Percentiles rank a stretch among this genome's conserved stretches.
These are phyloP conservation scores for Chaetomidium leptoderma DNA, from an alignment of 495 filamentous ascomycete species.

Conservation along the genomic window DNA sequence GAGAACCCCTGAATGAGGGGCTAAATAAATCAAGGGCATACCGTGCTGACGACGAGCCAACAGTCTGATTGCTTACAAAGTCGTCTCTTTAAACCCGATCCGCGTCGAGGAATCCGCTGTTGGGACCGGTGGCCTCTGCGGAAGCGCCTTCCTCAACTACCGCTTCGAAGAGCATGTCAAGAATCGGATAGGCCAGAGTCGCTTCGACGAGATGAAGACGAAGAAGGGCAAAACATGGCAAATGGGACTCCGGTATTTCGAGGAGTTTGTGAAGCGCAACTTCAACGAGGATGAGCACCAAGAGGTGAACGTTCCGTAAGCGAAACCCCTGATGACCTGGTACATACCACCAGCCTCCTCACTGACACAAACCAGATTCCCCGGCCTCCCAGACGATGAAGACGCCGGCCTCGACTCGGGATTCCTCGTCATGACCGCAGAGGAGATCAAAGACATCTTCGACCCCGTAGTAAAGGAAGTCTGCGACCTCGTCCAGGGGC, in stretches of 20 bases:
- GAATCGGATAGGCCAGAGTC: conserved; percentile 50
- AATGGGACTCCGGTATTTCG: conserved; percentile 66
- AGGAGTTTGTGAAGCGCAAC: conserved; percentile 66
- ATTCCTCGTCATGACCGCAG: conserved; percentile 58
- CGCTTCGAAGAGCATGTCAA: conserved; percentile 64
- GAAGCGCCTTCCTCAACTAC: conserved; percentile 66
- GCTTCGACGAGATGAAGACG: conserved; percentile 58
- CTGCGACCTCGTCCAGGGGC: conserved; percentile 55
- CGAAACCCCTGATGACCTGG: background rate
- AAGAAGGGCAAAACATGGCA: conserved; percentile 63
- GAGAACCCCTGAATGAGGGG: conserved; percentile 23
- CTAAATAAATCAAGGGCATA: conserved; percentile 21
- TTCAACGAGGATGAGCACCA: conserved; percentile 70
- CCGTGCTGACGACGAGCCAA: conserved; percentile 20
- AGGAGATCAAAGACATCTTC: conserved; percentile 60
- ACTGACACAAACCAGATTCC: conserved; percentile 48
- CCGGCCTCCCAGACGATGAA: conserved; percentile 65
- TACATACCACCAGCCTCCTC: background rate
- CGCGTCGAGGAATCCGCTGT: conserved; percentile 61
- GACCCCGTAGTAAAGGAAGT: conserved; percentile 63
- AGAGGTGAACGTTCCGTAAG: conserved; percentile 62
- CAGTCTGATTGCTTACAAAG: conserved; percentile 64
- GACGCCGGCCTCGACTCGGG: conserved; percentile 58
- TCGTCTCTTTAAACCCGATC: conserved; percentile 55
- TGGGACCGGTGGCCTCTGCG: conserved; percentile 63